phyloP scores from a whole-genome alignment of 805 yeast species.

The Metschnikowia matae region DNA sequence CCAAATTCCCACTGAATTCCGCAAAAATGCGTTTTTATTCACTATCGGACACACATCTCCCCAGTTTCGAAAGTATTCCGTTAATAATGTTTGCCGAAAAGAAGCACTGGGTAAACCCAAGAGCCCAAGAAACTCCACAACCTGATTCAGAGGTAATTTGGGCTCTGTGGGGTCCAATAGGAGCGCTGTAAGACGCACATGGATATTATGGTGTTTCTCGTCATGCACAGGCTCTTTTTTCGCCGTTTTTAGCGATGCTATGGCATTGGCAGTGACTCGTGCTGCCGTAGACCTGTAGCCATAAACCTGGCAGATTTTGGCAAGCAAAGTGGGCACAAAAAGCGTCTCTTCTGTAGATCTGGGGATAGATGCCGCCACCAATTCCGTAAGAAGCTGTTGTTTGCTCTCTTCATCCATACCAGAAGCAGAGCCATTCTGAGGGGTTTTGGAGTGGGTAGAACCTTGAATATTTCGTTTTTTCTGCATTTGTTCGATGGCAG shows the following conservation, averaged over 20 bases:
- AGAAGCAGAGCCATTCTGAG: constrained; percentile 1
- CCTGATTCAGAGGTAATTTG: constrained; percentile 36
- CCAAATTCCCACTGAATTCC: constrained; percentile 48
- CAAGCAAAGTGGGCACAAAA: constrained; percentile 67
- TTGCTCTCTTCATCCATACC: constrained; percentile 23
- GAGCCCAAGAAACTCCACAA: constrained; percentile 39
- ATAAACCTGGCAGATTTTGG: constrained; percentile 63
- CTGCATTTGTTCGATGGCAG: constrained; percentile 52
- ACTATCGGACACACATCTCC: constrained; percentile 64
- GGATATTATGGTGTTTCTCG: constrained; percentile 1
- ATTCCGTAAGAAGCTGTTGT: constrained; percentile 35
- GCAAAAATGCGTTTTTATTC: constrained; percentile 64
- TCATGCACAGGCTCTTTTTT: constrained; percentile 24
- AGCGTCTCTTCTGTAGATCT: constrained; percentile 75
- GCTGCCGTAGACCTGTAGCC: constrained; percentile 72
- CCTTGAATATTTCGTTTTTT: constrained; percentile 17
- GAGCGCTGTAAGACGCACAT: constrained; percentile 14
- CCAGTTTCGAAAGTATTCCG: constrained; percentile 76
- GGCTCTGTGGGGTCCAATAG: constrained; percentile 26
- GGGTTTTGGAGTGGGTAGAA: not conserved
- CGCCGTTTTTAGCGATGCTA: constrained; percentile 55
- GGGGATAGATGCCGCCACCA: constrained; percentile 70
- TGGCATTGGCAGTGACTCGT: constrained; percentile 63
- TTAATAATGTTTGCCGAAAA: constrained; percentile 63
- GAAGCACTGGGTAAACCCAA: constrained; percentile 43